A percentile compares a stretch with the other conserved stretches of the same genome.
Conservation (phyloP, 2,329 filamentous ascomycete species). For the Alternaria ventricosa region DNA sequence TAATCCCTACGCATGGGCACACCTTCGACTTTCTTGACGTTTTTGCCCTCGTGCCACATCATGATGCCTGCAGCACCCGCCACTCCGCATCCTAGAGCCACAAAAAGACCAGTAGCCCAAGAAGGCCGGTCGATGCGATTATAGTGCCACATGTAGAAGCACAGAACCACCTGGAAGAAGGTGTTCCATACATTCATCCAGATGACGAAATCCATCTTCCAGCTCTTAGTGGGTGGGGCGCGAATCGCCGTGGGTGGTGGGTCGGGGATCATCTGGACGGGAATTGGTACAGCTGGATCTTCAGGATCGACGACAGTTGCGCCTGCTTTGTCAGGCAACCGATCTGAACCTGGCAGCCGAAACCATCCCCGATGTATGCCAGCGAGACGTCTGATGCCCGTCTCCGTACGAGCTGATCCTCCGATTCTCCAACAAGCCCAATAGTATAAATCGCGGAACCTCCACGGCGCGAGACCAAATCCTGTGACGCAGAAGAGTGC, state of each 20-base stretch:
- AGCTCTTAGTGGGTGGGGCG: slow-evolving; percentile 69
- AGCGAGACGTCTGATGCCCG: slow-evolving; percentile 71
- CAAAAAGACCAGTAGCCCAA: slow-evolving; percentile 81
- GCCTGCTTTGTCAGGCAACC: slow-evolving; percentile 51
- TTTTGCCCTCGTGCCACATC: slow-evolving; percentile 72
- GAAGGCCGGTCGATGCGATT: slow-evolving; percentile 75
- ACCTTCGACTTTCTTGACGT: slow-evolving; percentile 48
- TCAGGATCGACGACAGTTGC: slow-evolving; percentile 39
- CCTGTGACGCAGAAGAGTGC: slow-evolving; percentile 86
- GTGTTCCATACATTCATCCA: slow-evolving; percentile 83
- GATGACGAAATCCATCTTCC: slow-evolving; percentile 81
- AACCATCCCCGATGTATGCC: slow-evolving; percentile 80
- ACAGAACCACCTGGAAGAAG: slow-evolving; percentile 74
- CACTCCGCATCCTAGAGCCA: slow-evolving; percentile 74
- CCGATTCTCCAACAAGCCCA: slow-evolving; percentile 67
- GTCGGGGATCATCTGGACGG: slow-evolving; percentile 67
- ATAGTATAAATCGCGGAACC: slow-evolving; percentile 80
- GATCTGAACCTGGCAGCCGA: slow-evolving; percentile 70
- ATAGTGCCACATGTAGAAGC: slow-evolving; percentile 83
- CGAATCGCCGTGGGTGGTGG: slow-evolving; percentile 74
- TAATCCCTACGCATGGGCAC: slow-evolving; percentile 41
- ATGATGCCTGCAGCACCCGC: slow-evolving; percentile 72
- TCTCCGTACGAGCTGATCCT: slow-evolving; percentile 51
- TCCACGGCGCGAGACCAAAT: slow-evolving; percentile 84
- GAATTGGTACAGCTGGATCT: slow-evolving; percentile 65